Evolutionary conservation across 495 filamentous ascomycete species (phyloP), one percentile per base, ranked within the genome.

Genomic region (Venustampulla echinocandica): DNA sequence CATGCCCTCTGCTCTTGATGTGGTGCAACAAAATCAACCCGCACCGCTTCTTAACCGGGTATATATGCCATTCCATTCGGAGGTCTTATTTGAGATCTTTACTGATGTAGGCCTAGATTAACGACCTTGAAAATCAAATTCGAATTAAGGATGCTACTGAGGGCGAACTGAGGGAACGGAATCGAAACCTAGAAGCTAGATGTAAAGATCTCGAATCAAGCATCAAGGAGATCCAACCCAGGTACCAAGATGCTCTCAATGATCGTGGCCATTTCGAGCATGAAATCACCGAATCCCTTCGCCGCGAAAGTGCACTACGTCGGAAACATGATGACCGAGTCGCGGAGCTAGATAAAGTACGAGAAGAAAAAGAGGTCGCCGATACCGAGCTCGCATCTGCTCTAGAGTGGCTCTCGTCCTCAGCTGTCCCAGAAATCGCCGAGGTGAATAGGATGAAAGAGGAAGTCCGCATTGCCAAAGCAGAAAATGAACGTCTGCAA

Each of bases 171-270:
- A 43, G 25, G 4, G 5, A 49, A 30, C n/a, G 19, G 5, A 52
- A 48, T 21, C 19, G 34, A 14, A 25, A 23, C 11, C 41, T 55
- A 7, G 44, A 54, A 32, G 18, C 19, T 3, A 36, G 47, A 11
- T 39, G 38, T 25, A 4, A 47, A 21, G 54, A 54, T 21, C 34
- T 38, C 10, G 43, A 50, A 36, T 33, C 22, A 13, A 47, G 46
- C 21, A 44, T 60, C 15, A 21, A 18, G 14, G 24, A 36, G 1
- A 52, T 60, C 15, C 47, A 54, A 21, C 54, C 54, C 1, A 54
- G 50, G 17, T 60, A 47, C 21, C 57, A 48, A 47, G 53, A 52
- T n/a, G 57, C 57, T 21, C 44, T 56, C 3, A 52, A 60, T 39
- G 54, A 60, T 0, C 46, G 51, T 18, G 54, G 39, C 19, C 23